Conservation (phyloP, 495 filamentous ascomycete genomes). For the Rhypophila decipiens region DNA sequence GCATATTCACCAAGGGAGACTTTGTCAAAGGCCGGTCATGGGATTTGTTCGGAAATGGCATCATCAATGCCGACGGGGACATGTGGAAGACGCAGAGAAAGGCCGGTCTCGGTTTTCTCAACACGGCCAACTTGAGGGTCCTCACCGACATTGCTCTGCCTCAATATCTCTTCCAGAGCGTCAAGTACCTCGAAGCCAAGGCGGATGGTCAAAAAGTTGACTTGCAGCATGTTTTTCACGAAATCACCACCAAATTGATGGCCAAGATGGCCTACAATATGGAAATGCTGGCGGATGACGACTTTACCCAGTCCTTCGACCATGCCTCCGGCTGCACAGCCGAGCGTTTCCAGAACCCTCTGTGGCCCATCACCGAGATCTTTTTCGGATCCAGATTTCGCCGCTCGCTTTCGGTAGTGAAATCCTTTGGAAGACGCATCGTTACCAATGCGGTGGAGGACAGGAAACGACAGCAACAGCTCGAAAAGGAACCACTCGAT, state of each 20-base stretch:
- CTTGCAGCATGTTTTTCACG: slow-evolving; percentile 50
- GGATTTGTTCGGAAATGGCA: slow-evolving; percentile 57
- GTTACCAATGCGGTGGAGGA: slow-evolving; percentile 42
- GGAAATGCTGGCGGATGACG: slow-evolving; percentile 52
- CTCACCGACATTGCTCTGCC: slow-evolving; percentile 51
- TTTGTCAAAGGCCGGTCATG: slow-evolving; percentile 52
- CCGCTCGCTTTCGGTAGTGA: slow-evolving; percentile 38
- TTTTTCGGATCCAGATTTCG: slow-evolving; percentile 42
- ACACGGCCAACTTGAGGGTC: slow-evolving; percentile 46
- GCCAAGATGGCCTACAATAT: slow-evolving; percentile 57
- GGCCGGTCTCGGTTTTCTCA: slow-evolving; percentile 53
- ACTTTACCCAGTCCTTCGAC: slow-evolving; percentile 52
- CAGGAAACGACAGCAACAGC: slow-evolving; percentile 12
- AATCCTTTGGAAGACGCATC: slow-evolving; percentile 43
- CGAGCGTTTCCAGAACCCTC: slow-evolving; percentile 55
- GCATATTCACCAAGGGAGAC: slow-evolving; percentile 49
- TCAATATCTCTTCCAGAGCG: slow-evolving; percentile 36
- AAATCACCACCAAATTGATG: slow-evolving; percentile 55
- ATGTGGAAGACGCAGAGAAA: slow-evolving; percentile 55
- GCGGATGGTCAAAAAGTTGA: slow-evolving; percentile 32
- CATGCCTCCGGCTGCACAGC: slow-evolving; percentile 52
- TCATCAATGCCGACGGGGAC: slow-evolving; percentile 58
- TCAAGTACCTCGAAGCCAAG: slow-evolving; percentile 24
- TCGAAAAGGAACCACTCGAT: not conserved
- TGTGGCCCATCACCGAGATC: slow-evolving; percentile 50